Percentiles rank a stretch among this genome's conserved stretches.
Conservation (phyloP, 768 basidiomycete species). For the Mycena indigotica region DNA sequence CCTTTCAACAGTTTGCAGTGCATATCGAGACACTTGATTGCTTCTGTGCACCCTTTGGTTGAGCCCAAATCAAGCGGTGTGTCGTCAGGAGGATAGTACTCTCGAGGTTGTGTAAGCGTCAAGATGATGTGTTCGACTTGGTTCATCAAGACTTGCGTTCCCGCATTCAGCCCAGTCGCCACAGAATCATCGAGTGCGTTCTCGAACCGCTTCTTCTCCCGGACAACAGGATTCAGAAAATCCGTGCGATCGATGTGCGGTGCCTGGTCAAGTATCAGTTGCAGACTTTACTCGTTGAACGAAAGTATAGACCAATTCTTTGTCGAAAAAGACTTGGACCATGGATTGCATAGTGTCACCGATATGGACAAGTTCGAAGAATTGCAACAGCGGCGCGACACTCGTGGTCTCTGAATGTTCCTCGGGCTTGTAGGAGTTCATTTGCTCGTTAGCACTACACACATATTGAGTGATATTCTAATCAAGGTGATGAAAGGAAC, state of each 20-base stretch:
- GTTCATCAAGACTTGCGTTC: constrained; percentile 93
- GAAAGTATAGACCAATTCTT: constrained; percentile 87
- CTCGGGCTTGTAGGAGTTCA: constrained; percentile 86
- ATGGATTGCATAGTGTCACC: constrained; percentile 98
- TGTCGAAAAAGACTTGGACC: constrained; percentile 98
- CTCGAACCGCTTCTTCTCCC: constrained; percentile 97
- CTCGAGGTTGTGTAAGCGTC: constrained; percentile 78
- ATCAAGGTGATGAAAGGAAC: too few relatives aligned
- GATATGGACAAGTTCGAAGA: constrained; percentile 96
- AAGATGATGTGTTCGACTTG: constrained; percentile 96
- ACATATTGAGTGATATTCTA: too few relatives aligned
- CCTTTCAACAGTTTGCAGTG: constrained; percentile 92
- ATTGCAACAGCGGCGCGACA: constrained; percentile 92
- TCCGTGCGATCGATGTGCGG: constrained; percentile 91
- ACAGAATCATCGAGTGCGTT: constrained; percentile 91
- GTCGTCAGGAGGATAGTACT: constrained; percentile 89
- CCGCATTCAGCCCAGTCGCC: constrained; percentile 90
- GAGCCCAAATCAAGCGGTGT: constrained; percentile 79
- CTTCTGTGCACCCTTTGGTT: constrained; percentile 85
- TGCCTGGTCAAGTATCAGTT: constrained; percentile 60
- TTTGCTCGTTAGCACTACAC: constrained; percentile 81
- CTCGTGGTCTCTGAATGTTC: constrained; percentile 80
- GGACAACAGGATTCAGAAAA: constrained; percentile 88
- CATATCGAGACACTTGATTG: constrained; percentile 83
- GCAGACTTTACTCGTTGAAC: too few relatives aligned